Evolutionary conservation across 345 rosid species (phyloP).

Genomic region (Hibiscus tridactylites): DNA sequence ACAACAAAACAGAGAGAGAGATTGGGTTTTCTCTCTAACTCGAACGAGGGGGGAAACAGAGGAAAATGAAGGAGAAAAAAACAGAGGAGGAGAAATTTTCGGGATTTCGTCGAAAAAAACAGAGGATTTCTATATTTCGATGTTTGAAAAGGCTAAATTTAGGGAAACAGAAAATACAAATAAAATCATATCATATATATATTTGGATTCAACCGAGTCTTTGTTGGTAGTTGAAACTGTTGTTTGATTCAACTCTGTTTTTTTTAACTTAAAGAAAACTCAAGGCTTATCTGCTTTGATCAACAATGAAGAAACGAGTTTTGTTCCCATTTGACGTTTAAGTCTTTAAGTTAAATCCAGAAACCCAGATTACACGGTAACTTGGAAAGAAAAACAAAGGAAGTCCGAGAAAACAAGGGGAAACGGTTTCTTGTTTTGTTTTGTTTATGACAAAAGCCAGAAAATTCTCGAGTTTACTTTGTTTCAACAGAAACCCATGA

Average conservation of each 20-base stretch:
- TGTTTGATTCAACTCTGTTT: slow-evolving; percentile 6
- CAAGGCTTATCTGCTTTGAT: slow-evolving; percentile 30
- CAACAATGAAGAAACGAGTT: slow-evolving; percentile 22
- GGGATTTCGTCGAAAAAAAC: slow-evolving; percentile 31
- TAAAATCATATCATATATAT: background rate
- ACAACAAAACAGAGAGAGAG: slow-evolving; percentile 12
- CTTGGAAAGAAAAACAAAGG: background rate
- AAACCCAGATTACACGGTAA: background rate
- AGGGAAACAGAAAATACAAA: slow-evolving; percentile 24
- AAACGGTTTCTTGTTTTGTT: too few relatives aligned
- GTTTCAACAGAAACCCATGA: slow-evolving; percentile 26
- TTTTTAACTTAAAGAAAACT: slow-evolving; percentile 37
- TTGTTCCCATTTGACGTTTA: slow-evolving; percentile 12
- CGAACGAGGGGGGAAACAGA: slow-evolving; percentile 7
- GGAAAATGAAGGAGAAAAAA: background rate
- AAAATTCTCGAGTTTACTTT: background rate
- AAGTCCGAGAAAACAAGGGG: background rate
- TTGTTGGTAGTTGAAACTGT: slow-evolving; percentile 13
- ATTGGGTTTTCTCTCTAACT: slow-evolving; percentile 20
- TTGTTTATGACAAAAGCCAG: background rate
- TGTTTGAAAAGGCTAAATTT: slow-evolving; percentile 51
- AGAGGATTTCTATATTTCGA: slow-evolving; percentile 41
- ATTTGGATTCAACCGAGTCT: slow-evolving; percentile 6
- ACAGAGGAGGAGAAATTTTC: slow-evolving; percentile 37
- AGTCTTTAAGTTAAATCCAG: slow-evolving; percentile 27